Base-by-base conservation (phyloP, 306 rosid genomes). In the Pterocarpus santalinus region DNA sequence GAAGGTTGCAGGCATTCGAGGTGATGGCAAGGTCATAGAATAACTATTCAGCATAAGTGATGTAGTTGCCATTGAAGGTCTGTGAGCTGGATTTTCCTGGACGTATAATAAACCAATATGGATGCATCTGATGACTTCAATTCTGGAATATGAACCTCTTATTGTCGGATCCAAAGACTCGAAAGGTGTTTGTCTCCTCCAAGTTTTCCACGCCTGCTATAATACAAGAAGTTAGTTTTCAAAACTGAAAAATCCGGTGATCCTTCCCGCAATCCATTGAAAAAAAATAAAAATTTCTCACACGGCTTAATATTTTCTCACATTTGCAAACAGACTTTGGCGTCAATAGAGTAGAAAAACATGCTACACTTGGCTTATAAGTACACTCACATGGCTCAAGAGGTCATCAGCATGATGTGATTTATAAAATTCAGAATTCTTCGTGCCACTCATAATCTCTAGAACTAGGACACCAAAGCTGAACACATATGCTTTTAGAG, bases 361-460 rank as follows among this genome's bases (percentile, higher is more conserved):
- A 44, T 76, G 51, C 43, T 35, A 46, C 6, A 51, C 47, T 65
- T 41, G 28, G 28, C 28, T 22, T 22, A n/a, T 41, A 15, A 67
- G 8, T 43, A 60, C 65, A 84, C 92, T 89, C 80, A 89, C 89
- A 70, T 69, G 53, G 79, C 80, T 87, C 66, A 82, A 53, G 62
- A 89, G 82, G 77, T 89, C 84, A 44, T 84, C 80, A 9, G 61
- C 68, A 7, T 51, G 33, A 4, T 75, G 35, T 5, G 87, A 35
- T 22, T 80, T 79, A 53, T 68, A 65, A 47, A 74, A 65, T 2
- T 76, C 57, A 3, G 79, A 64, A 8, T 84, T 89, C 81, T 81
- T 89, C 78, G 75, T 89, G 43, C 92, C 90, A 43, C 84, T 85
- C n/a, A 87, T 47, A 44, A 87, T 89, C 82, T 89, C 89, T 44